Conservation (phyloP, 2,329 filamentous ascomycete species). For the Sporothrix globosa region DNA sequence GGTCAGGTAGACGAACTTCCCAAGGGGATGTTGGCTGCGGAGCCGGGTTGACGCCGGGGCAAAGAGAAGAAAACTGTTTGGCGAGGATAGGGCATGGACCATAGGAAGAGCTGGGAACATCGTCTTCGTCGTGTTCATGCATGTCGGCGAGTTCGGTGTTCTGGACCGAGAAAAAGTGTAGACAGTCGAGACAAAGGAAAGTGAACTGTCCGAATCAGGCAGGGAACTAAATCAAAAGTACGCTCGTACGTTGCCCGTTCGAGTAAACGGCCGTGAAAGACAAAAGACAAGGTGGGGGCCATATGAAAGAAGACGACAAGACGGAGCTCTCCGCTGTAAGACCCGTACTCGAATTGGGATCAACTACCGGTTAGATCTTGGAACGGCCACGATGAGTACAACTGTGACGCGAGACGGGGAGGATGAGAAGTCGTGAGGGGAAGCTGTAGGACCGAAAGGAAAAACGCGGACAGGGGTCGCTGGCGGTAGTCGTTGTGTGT, state of each 20-base stretch:
- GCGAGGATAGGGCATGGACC: not conserved
- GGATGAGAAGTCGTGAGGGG: constrained; percentile 3
- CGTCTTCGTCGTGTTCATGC: not conserved
- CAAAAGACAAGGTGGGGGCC: not conserved
- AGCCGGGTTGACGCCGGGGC: constrained; percentile 4
- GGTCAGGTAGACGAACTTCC: not conserved
- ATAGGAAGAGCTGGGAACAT: not conserved
- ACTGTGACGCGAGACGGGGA: constrained; percentile 10
- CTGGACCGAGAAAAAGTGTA: not conserved
- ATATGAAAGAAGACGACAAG: not conserved
- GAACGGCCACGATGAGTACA: not conserved
- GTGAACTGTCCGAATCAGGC: constrained; percentile 14
- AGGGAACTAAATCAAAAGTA: constrained; percentile 1
- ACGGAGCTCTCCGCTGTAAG: not conserved
- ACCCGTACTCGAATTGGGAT: not conserved
- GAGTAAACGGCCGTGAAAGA: not conserved
- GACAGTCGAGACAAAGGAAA: not conserved
- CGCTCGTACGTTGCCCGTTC: not conserved
- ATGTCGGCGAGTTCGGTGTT: not conserved
- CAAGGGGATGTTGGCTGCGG: not conserved
- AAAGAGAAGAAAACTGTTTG: not conserved
- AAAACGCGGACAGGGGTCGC: not conserved
- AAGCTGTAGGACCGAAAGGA: not conserved
- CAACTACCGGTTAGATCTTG: not conserved
- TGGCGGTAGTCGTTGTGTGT: not conserved